A percentile compares a stretch with the other conserved stretches of the same genome.
phyloP scores from a whole-genome alignment of 148 eudicot genomes.

The Oxyria digyna region DNA sequence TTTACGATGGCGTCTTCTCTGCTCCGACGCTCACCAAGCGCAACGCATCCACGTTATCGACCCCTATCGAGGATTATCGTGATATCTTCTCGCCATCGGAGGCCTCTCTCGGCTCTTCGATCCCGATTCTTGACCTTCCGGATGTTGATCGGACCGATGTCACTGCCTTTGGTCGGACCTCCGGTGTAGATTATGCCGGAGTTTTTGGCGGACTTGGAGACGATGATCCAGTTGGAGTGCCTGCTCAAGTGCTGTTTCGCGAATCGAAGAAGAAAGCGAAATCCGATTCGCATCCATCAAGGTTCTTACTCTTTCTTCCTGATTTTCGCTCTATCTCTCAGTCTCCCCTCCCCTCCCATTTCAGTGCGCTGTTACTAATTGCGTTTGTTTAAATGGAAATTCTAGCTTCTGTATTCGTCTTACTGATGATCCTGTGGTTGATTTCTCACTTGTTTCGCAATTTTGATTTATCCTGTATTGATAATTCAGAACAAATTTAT shows the following conservation, averaged over 20 bases:
- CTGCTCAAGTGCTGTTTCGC: slow-evolving; percentile 27
- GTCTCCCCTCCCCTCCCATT: too few species aligned
- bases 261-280: slow-evolving; percentile 14
- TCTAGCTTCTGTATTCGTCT: neutral
- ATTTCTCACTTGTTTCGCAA: neutral
- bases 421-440: neutral
- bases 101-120: slow-evolving; percentile 24
- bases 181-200: slow-evolving; percentile 36
- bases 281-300: slow-evolving; percentile 1
- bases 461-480: neutral
- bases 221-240: slow-evolving; percentile 23
- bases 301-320: neutral
- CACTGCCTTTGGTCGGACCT: slow-evolving; percentile 14
- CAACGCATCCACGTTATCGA: slow-evolving; percentile 19
- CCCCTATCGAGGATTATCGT: slow-evolving; percentile 26
- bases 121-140: slow-evolving; percentile 56
- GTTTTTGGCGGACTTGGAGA: slow-evolving; percentile 33
- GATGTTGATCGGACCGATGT: slow-evolving; percentile 16
- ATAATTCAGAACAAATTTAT: neutral
- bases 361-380: neutral
- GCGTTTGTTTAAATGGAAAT: neutral
- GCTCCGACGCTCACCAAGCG: slow-evolving; percentile 10
- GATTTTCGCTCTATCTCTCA: too few species aligned
- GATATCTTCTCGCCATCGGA: slow-evolving; percentile 31
- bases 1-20: slow-evolving; percentile 59